Evolutionary conservation across 106 monocot genomes (phyloP), one percentile per base, ranked within the genome.

Genomic region (Dendrobium chrysotoxum): DNA sequence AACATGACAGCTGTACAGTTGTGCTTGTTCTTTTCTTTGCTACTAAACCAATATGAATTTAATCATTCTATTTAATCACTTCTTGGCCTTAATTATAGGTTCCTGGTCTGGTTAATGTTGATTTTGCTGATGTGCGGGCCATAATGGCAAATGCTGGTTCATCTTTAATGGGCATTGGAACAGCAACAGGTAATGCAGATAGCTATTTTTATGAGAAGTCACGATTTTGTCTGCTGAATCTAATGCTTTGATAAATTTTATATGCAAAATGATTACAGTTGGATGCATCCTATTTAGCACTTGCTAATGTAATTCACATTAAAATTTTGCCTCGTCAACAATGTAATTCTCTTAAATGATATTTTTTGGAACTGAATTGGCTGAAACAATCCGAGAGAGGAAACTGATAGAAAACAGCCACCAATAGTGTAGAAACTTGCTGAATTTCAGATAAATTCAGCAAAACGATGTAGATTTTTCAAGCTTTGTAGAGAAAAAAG

Each of bases 111-210:
- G 96, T 96, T 40, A 96, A 96, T 88, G 96, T 96, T 81, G 96
- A 96, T 83, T 96, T 96, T 87, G 96, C 96, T 72, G 96, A 96
- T 87, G 91, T 96, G n/a, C 86, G 96, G 23, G 90, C 96, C 31
- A 96, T 96, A 76, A 96, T 96, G 96, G 88, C 83, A 78, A 81
- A 92, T 93, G 96, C 96, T 30, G 96, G 96, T 71, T 96, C 96
- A 53, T 96, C 96, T 41, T 89, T 96, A 76, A 91, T 96, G 96
- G 96, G 96, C 31, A 96, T 96, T 82, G 96, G 96, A 81, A 92
- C 91, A 81, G 96, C 96, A 80, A 96, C 93, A 85, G 94, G 96
- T 94, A 83, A 50, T 31, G 35, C 12, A 70, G 21, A 70, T 31
- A 16, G 25, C 70, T 70, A 35, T 70, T 12, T 70, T 35, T 35